Conservation (phyloP, 441 rosid species). For the Aleurites moluccanus region DNA sequence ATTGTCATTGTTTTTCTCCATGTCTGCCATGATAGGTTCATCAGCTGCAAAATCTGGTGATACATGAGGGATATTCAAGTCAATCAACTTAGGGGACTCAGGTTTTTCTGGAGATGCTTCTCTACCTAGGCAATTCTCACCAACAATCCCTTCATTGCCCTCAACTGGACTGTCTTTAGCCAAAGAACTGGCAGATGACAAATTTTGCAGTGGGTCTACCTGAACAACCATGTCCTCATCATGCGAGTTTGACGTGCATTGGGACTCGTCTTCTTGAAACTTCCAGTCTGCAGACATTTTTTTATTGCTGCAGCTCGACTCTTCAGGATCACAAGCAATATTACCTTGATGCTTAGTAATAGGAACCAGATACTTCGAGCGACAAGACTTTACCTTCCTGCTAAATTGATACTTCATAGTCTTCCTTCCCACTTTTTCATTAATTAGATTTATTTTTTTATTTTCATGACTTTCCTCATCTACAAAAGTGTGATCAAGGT, state of each 20-base stretch:
- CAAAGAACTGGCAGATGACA: slow-evolving; percentile 42
- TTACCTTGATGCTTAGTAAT: slow-evolving; percentile 28
- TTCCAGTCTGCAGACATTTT: slow-evolving; percentile 31
- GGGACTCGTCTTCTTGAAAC: slow-evolving; percentile 30
- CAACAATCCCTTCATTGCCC: slow-evolving; percentile 34
- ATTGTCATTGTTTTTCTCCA: slow-evolving; percentile 35
- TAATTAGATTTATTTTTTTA: slow-evolving; percentile 18
- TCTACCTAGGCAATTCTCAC: slow-evolving; percentile 19
- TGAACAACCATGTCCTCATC: slow-evolving; percentile 38
- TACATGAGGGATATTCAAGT: slow-evolving; percentile 55
- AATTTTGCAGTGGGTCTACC: slow-evolving; percentile 32
- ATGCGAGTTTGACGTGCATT: slow-evolving; percentile 30
- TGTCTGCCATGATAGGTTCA: slow-evolving; percentile 30
- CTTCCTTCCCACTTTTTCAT: slow-evolving; percentile 33
- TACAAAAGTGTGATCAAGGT: slow-evolving; percentile 21
- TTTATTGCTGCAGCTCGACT: slow-evolving; percentile 38
- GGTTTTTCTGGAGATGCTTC: slow-evolving; percentile 32
- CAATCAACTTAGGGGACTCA: slow-evolving; percentile 38
- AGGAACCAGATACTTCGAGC: slow-evolving; percentile 33
- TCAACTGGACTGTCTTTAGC: slow-evolving; percentile 39
- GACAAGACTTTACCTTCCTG: slow-evolving; percentile 35
- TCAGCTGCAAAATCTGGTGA: slow-evolving; percentile 38
- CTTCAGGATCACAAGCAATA: slow-evolving; percentile 36
- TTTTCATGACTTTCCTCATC: slow-evolving; percentile 37
- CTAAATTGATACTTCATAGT: slow-evolving; percentile 20